Conservation (phyloP, 768 basidiomycete species). For the Dentipellis fragilis region DNA sequence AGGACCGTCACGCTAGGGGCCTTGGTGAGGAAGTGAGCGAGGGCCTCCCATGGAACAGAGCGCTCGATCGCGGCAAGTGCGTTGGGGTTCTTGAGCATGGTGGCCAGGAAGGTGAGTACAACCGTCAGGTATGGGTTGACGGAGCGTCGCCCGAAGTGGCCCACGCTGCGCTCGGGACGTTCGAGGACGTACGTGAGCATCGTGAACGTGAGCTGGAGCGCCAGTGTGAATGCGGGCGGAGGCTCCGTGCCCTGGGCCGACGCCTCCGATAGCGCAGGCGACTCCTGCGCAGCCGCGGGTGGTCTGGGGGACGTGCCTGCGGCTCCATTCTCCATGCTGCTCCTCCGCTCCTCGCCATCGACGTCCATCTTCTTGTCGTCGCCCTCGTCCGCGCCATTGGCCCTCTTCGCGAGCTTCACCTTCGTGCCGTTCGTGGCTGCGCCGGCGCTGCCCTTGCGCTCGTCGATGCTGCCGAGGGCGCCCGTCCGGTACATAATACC, state of each 20-base stretch:
- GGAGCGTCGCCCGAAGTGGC: constrained; percentile 35
- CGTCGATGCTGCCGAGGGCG: constrained; percentile 26
- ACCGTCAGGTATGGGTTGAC: constrained; percentile 85
- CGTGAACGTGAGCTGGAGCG: constrained; percentile 68
- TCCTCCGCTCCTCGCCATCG: constrained; percentile 35
- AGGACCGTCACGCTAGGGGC: constrained; percentile 45
- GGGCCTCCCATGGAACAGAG: constrained; percentile 73
- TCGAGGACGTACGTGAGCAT: constrained; percentile 67
- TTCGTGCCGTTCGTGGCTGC: constrained; percentile 28
- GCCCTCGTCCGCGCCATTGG: constrained; percentile 22
- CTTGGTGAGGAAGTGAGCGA: constrained; percentile 54
- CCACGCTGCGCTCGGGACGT: constrained; percentile 47
- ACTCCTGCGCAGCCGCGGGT: constrained; percentile 17
- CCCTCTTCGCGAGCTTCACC: constrained; percentile 25
- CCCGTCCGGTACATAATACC: constrained; percentile 62
- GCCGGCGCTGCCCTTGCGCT: constrained; percentile 9
- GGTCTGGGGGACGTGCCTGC: constrained; percentile 17
- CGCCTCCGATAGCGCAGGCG: constrained; percentile 21
- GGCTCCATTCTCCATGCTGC: constrained; percentile 13
- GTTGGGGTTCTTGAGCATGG: constrained; percentile 54
- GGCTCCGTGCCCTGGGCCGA: constrained; percentile 20
- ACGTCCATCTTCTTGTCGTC: constrained; percentile 58
- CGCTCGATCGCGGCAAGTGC: constrained; percentile 61
- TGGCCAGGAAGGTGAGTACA: constrained; percentile 82
- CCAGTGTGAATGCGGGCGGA: constrained; percentile 60